Conservation (phyloP, 2,329 filamentous ascomycete species). For the Aureobasidium lini region DNA sequence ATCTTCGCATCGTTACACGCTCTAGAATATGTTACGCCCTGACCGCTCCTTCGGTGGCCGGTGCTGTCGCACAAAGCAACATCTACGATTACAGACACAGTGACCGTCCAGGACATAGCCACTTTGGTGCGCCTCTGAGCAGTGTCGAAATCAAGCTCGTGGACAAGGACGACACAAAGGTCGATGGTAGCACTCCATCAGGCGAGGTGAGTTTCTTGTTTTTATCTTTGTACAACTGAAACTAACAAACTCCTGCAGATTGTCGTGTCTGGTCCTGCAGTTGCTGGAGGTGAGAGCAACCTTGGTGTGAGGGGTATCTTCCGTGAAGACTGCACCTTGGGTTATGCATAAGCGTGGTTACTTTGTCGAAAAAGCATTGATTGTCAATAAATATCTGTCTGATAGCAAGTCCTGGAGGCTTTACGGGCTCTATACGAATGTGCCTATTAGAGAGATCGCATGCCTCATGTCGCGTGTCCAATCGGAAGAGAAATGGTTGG, state of each 20-base stretch:
- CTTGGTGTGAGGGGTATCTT: slow-evolving; percentile 60
- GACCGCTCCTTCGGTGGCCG: slow-evolving; percentile 74
- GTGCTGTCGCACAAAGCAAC: slow-evolving; percentile 78
- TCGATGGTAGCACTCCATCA: slow-evolving; percentile 49
- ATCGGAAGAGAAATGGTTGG: background rate
- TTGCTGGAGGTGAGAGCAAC: slow-evolving; percentile 58
- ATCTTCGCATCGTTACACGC: slow-evolving; percentile 72
- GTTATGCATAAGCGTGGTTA: slow-evolving; percentile 16
- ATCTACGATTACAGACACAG: slow-evolving; percentile 74
- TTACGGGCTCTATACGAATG: background rate
- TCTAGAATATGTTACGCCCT: slow-evolving; percentile 80
- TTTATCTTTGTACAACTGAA: background rate
- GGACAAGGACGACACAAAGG: slow-evolving; percentile 54
- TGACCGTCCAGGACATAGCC: slow-evolving; percentile 40
- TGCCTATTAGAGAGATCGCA: background rate
- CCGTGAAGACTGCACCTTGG: slow-evolving; percentile 65
- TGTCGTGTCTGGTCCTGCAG: slow-evolving; percentile 63
- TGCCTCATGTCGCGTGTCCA: background rate
- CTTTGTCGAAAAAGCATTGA: background rate
- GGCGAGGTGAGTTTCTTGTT: slow-evolving; percentile 24
- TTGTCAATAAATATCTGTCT: background rate
- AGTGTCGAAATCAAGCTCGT: slow-evolving; percentile 70
- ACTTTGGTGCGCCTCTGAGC: slow-evolving; percentile 78
- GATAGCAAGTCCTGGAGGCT: background rate
- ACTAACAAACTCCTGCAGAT: slow-evolving; percentile 43